These are phyloP conservation scores for Boletellus sp. DNA, from an alignment of 1,284 basidiomycete species.

Conservation along the genomic window DNA sequence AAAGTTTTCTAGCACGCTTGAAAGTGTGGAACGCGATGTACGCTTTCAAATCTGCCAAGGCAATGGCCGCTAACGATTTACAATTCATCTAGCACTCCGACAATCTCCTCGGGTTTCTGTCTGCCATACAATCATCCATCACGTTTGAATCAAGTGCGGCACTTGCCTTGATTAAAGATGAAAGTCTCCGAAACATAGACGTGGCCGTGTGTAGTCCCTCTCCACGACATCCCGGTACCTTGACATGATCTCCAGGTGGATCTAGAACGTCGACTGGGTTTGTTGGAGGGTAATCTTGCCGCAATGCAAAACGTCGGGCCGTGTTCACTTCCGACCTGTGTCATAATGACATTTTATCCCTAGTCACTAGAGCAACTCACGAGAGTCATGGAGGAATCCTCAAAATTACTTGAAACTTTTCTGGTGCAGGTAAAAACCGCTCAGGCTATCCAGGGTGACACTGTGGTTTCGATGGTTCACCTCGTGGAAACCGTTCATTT, in stretches of 20 bases:
- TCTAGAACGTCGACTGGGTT: conserved; percentile 21
- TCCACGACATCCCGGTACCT: conserved; percentile 2
- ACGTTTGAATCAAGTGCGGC: conserved; percentile 22
- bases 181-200: conserved; percentile 27
- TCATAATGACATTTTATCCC: conserved; percentile 2
- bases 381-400: conserved; percentile 20
- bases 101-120: conserved; percentile 27
- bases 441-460: conserved; percentile 35
- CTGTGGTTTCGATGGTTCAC: conserved; percentile 32
- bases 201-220: conserved; percentile 17
- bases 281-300: conserved; percentile 26
- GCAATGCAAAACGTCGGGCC: conserved; percentile 29
- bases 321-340: neutral
- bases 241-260: conserved; percentile 25
- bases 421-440: conserved; percentile 29
- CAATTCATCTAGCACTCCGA: conserved; percentile 24
- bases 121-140: conserved; percentile 26
- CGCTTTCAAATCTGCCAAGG: conserved; percentile 5
- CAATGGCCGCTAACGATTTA: conserved; percentile 1
- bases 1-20: conserved; percentile 26
- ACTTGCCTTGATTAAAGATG: conserved; percentile 30
- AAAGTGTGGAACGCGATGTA: conserved; percentile 23
- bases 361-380: conserved; percentile 28
- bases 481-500: conserved; percentile 37
- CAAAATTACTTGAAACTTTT: conserved; percentile 27